Percentiles rank a stretch among this genome's conserved stretches.
These are phyloP conservation scores for Saraca asoca DNA, from an alignment of 331 rosid genomes.

Conservation along the genomic window DNA sequence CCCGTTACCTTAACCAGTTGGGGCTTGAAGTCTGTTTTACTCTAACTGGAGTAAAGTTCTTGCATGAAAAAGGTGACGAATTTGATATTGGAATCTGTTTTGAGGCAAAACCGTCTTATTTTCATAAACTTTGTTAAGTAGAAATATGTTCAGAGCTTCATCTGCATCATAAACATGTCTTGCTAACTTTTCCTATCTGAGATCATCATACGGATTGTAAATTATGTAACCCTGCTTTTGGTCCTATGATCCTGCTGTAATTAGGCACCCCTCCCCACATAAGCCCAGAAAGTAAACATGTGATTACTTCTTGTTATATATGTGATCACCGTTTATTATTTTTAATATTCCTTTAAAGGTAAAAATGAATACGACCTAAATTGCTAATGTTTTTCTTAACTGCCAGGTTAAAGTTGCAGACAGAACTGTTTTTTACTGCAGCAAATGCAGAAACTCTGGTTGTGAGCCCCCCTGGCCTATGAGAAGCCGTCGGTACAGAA, in stretches of 20 bases:
- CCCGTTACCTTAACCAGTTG: slow-evolving; percentile 65
- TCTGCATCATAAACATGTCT: too few relatives aligned
- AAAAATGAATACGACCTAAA: slow-evolving; percentile 3
- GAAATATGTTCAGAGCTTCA: too few relatives aligned
- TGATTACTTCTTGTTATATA: too few relatives aligned
- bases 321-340: background rate
- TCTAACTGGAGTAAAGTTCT: slow-evolving; percentile 86
- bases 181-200: background rate
- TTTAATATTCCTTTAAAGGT: background rate
- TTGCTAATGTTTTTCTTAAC: slow-evolving; percentile 18
- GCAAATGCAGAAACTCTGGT: slow-evolving; percentile 82
- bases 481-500: slow-evolving; percentile 70
- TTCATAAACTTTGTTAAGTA: slow-evolving; percentile 53
- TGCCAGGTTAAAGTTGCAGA: slow-evolving; percentile 77
- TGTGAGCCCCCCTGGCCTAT: slow-evolving; percentile 69
- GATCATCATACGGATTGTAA: slow-evolving; percentile 3
- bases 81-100: slow-evolving; percentile 85
- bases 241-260: slow-evolving; percentile 6
- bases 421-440: slow-evolving; percentile 68
- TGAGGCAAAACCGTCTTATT: slow-evolving; percentile 87
- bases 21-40: slow-evolving; percentile 80
- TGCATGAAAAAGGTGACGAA: slow-evolving; percentile 79
- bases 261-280: too few relatives aligned
- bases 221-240: slow-evolving; percentile 2
- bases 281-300: too few relatives aligned